Evolutionary conservation across 1,284 basidiomycete species (phyloP), one percentile per base, ranked within the genome.

Genomic region (Amylostereum areolatum): DNA sequence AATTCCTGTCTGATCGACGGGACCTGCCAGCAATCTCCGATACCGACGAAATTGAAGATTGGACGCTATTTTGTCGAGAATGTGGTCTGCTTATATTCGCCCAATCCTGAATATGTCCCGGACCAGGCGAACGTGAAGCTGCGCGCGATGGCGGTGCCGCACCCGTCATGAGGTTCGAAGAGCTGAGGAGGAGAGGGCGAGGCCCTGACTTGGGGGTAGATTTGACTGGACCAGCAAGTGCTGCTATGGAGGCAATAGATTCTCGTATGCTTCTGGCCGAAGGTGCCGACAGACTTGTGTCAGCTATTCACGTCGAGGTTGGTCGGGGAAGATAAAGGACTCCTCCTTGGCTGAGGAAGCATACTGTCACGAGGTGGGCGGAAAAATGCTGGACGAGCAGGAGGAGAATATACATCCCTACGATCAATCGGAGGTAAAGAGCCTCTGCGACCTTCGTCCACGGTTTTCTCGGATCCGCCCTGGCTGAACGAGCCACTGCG

Each of bases 31-130:
- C 18, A 50, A 50, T 35, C 78, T 77, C 74, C 2, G 81, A 79
- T 5, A 83, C 54, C 0, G 85, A 83, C 1, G 83, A 84, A 2
- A 75, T 59, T 2, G 83, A 84, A 6, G 84, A 85, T 50, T 77
- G 69, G 2, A 83, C 85, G 46, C 72, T 75, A 33, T 75, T 70
- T 55, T 72, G 69, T 27, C 73, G 55, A 32, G 55, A 43, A 58
- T 62, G 46, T 64, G 70, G 25, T 59, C 67, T 59, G 55, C 73
- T 66, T 3, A 77, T 71, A 40, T 82, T 74, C 27, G 69, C 67
- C 78, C 81, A 83, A 56, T 77, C 62, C 3, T 55, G 50, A 9
- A 57, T 50, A 18, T 18, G 18, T 18, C 18, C 18, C 1, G 59
- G 40, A 9, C 29, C 57, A 18, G 58, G 54, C 43, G 62, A 61